Conservation (phyloP, 306 rosid species). For the Spatholobus suberectus region DNA sequence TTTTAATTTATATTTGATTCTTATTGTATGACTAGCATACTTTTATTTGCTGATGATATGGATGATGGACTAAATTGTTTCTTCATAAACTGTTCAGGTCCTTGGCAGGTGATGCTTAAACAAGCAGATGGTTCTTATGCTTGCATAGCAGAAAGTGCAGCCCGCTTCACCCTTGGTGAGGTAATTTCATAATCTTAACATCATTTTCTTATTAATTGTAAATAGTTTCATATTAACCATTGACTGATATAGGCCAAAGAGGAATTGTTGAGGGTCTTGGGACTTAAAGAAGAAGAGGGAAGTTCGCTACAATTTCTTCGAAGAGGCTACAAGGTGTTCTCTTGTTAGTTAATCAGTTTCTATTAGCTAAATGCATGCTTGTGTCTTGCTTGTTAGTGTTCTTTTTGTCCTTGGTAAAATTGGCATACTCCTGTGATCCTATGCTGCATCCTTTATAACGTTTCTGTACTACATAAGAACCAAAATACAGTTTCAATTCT, state of each 20-base stretch:
- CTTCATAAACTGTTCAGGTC: constrained; percentile 62
- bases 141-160: constrained; percentile 90
- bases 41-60: constrained; percentile 17
- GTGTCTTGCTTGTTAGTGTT: background rate
- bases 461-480: background rate
- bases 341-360: constrained; percentile 33
- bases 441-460: constrained; percentile 9
- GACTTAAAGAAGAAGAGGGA: constrained; percentile 90
- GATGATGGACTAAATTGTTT: constrained; percentile 21
- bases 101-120: constrained; percentile 99
- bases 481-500: background rate
- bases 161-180: constrained; percentile 90
- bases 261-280: constrained; percentile 90
- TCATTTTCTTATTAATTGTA: constrained; percentile 22
- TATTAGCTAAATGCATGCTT: constrained; percentile 29
- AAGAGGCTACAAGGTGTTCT: constrained; percentile 23
- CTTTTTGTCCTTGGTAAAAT: background rate
- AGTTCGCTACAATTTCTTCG: constrained; percentile 6
- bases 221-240: constrained; percentile 38
- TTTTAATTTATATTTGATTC: constrained; percentile 30
- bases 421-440: constrained; percentile 5
- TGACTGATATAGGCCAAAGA: constrained; percentile 77
- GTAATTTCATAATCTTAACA: constrained; percentile 54
- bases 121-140: constrained; percentile 94
- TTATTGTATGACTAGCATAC: background rate